Percentiles rank a stretch among this genome's conserved stretches.
Evolutionary conservation across 2,329 filamentous ascomycete genomes (phyloP).

Genomic region (Biscogniauxia mediterranea): DNA sequence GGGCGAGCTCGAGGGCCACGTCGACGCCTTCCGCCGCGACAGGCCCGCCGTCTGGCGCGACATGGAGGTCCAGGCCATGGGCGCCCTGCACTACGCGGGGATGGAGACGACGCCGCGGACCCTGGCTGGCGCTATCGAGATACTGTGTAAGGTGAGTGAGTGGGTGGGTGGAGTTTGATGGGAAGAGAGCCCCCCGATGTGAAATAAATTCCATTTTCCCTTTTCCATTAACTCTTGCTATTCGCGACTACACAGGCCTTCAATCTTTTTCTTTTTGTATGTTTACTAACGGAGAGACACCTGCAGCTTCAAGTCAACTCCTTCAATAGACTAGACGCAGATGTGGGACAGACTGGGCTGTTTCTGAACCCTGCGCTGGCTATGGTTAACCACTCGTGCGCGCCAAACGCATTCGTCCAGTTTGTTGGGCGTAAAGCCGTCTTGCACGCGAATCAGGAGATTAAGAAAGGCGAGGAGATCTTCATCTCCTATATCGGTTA

Average conservation of each 20-base stretch:
- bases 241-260: no score
- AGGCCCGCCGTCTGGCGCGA: conserved; percentile 42
- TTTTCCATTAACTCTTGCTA: no score
- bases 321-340: conserved; percentile 55
- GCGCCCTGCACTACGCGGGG: conserved; percentile 48
- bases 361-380: conserved; percentile 56
- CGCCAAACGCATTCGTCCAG: conserved; percentile 57
- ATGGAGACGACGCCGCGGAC: conserved; percentile 35
- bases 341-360: conserved; percentile 51
- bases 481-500: conserved; percentile 61
- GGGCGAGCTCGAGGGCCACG: conserved; percentile 46
- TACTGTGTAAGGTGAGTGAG: conserved; percentile 52
- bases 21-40: conserved; percentile 36
- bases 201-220: no score
- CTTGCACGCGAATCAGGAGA: conserved; percentile 48
- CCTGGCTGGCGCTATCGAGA: conserved; percentile 41
- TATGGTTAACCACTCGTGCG: conserved; percentile 63
- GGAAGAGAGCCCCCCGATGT: background rate
- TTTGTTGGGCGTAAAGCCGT: conserved; percentile 52
- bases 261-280: no score
- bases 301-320: conserved; percentile 59
- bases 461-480: conserved; percentile 54
- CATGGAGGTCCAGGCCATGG: conserved; percentile 48
- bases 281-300: no score
- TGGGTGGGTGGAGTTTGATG: background rate